phyloP scores from a whole-genome alignment of 2,329 filamentous ascomycete genomes.

The Colletotrichum sp. region DNA sequence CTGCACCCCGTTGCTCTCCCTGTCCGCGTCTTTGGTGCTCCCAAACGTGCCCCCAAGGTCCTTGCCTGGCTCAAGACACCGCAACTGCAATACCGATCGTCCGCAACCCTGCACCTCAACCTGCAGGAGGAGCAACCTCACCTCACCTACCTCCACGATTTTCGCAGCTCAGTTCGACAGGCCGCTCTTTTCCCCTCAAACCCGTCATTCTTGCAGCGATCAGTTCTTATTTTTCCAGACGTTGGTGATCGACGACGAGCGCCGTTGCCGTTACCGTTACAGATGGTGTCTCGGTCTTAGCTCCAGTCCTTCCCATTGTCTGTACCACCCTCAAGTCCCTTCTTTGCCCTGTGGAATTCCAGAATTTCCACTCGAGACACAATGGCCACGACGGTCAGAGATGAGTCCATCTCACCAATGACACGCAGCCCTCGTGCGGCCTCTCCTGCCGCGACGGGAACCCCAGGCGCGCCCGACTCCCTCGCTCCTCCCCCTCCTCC shows the following conservation, averaged over 20 bases:
- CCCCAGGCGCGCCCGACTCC: background rate
- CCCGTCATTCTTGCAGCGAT: background rate
- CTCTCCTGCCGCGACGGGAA: background rate
- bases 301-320: background rate
- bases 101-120: slow-evolving; percentile 7
- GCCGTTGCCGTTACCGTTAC: background rate
- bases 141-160: background rate
- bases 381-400: slow-evolving; percentile 20
- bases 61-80: background rate
- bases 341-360: background rate
- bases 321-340: background rate
- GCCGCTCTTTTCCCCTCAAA: background rate
- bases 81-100: slow-evolving; percentile 1
- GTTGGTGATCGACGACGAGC: background rate
- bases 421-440: slow-evolving; percentile 16
- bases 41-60: background rate
- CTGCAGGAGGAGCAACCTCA: background rate
- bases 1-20: slow-evolving; percentile 13
- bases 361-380: background rate
- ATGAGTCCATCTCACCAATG: slow-evolving; percentile 29
- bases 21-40: background rate
- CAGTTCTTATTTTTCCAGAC: background rate
- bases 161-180: background rate
- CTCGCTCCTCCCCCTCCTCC: slow-evolving; percentile 9
- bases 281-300: background rate